Evolutionary conservation across 192 early-diverging fungal species (phyloP).

Genomic region (Backusella liffmaniae): DNA sequence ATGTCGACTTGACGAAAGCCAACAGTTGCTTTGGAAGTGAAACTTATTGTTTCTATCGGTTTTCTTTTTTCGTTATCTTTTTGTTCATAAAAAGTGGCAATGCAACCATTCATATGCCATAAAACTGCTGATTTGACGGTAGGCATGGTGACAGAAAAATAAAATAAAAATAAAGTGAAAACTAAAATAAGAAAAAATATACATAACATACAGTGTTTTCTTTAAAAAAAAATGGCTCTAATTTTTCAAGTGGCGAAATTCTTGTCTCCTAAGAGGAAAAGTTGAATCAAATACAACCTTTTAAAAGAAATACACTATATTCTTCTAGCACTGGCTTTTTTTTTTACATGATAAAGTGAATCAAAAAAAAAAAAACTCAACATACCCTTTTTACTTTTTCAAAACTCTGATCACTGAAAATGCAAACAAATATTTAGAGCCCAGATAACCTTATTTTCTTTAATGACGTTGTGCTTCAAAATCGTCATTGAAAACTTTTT

Average conservation of each 20-base stretch:
- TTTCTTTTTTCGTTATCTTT: neutral
- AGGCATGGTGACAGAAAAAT: neutral
- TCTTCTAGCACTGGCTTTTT: neutral
- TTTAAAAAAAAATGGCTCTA: neutral
- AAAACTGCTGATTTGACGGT: constrained; percentile 23
- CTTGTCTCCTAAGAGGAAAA: neutral
- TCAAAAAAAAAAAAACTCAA: neutral
- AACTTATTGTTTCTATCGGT: constrained; percentile 12
- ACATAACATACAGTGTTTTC: too few species aligned
- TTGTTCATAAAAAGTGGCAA: constrained; percentile 23
- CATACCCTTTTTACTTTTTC: neutral
- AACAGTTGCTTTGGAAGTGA: constrained; percentile 17
- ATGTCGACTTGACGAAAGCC: constrained; percentile 10
- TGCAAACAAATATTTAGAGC: neutral
- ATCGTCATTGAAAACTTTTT: too few species aligned
- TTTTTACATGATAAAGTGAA: neutral
- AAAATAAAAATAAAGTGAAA: neutral
- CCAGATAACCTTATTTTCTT: neutral
- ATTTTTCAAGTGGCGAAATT: neutral
- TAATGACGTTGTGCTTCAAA: too few species aligned
- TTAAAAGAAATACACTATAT: neutral
- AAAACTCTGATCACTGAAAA: neutral
- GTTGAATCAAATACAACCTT: neutral
- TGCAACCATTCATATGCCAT: constrained; percentile 29
- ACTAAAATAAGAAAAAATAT: neutral